Base-by-base conservation (phyloP, 31 red algal genomes). In the Odonthalia washingtoniensis region DNA sequence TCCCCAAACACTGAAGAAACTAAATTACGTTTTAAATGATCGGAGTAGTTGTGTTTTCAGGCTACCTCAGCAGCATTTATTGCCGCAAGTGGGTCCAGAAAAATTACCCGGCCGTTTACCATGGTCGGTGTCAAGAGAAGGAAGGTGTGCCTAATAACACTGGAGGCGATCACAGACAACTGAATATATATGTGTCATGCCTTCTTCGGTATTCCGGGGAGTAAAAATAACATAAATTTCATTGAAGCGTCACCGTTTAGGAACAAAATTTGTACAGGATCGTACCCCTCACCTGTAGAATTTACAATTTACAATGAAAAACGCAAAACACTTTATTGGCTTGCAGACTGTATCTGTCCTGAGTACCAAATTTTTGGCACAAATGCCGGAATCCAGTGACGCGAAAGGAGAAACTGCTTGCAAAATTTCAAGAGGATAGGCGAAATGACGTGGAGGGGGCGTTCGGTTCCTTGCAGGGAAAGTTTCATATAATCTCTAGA, bases 121-220 rank as follows among this genome's bases (percentile, higher is more conserved):
- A 72, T 45, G 81, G 81, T 26, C 65, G 72, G 24, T 65, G 65
- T 41, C 40, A 87, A 43, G 52, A 72, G 26, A 87, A 77, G 62
- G 84, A 77, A 41, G 72, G 33, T 76, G 84, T 66, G 43, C 3
- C n/a, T 72, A 30, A 12, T 87, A 26, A 87, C 40, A 39, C 12
- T 77, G 3, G 84, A 77, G 40, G 72, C 35, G n/a, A 77, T 87
- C 27, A 46, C 44, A 27, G 70, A 87, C 52, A 72, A 86, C 33
- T 2, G 18, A 5, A 33, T 78, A 14, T 77, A 67, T 38, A 67
- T 87, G 18, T 77, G 84, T 70, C 73, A 87, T 77, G 3, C n/a
- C 40, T 65, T 78, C 84, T 67, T 87, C 45, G 72, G 49, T 60
- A 68, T 87, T 4, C 49, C 84, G 3, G 73, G 84, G 5, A 65